Evolutionary conservation across 768 basidiomycete genomes (phyloP), one percentile per base, ranked within the genome.

Genomic region (Boletellus emodensis): DNA sequence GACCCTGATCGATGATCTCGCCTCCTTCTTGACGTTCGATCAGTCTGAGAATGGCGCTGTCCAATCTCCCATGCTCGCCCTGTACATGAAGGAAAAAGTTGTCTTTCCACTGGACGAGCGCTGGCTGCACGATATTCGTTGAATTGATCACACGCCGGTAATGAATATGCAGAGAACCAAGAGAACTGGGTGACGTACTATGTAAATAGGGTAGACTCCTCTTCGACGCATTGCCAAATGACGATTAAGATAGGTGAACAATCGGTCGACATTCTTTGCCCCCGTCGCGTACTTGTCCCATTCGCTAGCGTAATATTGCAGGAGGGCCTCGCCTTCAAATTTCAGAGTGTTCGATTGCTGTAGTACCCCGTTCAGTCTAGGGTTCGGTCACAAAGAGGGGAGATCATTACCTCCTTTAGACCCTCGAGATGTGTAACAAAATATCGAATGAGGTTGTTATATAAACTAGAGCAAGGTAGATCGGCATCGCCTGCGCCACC

Each of bases 191-290:
- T 6, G 18, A 72, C 86, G 64, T 57, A 95, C 94, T 24, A 94
- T 99, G 65, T 98, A 98, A 18, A 99, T 90, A 1, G 84, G 85
- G 72, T 97, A 98, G 18, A 98, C 89, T 39, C 85, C 87, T 70
- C 90, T 94, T 61, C 94, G 78, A 14, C 96, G 81, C 74, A 94
- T 95, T 39, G 98, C 95, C 96, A 95, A 99, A 71, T 98, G 94
- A 18, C 95, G 90, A 71, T 99, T 98, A 49, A 99, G 80, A 72
- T 97, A 98, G 3, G 92, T 94, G 75, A 98, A 98, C 32, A 99
- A 73, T 49, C 95, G 87, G 67, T 97, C 95, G 71, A 97, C 92
- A 66, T 96, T 97, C 64, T 90, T 93, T 1, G 95, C 94, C 40
- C 95, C 95, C 3, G 86, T 95, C 0, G 96, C 98, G 72, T 97